Conservation (phyloP, 257 asterid species). For the Galeopsis tetrahit region DNA sequence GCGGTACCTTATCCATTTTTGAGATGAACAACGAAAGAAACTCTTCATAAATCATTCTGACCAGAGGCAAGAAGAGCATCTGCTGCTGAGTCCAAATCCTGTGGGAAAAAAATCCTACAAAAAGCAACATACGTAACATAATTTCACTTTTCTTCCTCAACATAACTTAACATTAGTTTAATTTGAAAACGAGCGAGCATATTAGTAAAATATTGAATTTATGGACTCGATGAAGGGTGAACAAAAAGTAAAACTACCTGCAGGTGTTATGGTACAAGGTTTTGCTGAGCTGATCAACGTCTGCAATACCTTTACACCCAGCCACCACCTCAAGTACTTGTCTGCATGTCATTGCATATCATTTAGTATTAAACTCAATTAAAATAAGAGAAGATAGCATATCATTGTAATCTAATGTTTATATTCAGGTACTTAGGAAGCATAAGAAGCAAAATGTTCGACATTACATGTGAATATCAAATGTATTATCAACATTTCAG, state of each 20-base stretch:
- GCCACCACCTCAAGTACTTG: constrained; percentile 97
- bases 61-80: constrained; percentile 73
- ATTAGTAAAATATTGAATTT: not conserved
- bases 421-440: not conserved
- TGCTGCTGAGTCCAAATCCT: constrained; percentile 81
- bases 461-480: not conserved
- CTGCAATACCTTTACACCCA: constrained; percentile 80
- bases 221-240: not conserved
- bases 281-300: constrained; percentile 73
- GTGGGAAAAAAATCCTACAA: constrained; percentile 86
- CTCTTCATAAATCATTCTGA: constrained; percentile 37
- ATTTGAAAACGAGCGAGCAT: not conserved
- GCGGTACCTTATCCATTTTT: not conserved
- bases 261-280: constrained; percentile 85
- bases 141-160: not conserved
- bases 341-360: constrained; percentile 43
- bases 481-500: not conserved
- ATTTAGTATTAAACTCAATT: constrained; percentile 11
- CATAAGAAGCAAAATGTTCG: not conserved
- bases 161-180: not conserved
- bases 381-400: not conserved
- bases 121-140: not conserved
- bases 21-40: not conserved
- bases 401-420: not conserved
- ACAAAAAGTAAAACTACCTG: constrained; percentile 52